These are phyloP conservation scores for Crucibulum laeve DNA, from an alignment of 768 basidiomycete species.

Conservation along the genomic window DNA sequence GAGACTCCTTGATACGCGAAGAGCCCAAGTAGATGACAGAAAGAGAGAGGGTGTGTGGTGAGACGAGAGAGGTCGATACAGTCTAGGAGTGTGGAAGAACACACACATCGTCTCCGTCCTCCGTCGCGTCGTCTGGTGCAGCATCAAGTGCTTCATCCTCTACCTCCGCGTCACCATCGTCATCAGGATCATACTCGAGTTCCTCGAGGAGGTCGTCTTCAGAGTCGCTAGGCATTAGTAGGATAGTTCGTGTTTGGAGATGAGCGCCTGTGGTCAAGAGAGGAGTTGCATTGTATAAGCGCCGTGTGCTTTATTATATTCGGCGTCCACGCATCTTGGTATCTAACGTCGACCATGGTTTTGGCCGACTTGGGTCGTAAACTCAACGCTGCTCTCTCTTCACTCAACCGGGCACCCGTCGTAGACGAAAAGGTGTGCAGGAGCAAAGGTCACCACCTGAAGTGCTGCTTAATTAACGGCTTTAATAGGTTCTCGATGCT, in stretches of 20 bases:
- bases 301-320: not conserved
- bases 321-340: not conserved
- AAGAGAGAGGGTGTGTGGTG: constrained; percentile 5
- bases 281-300: not conserved
- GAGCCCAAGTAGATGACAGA: too few relatives aligned
- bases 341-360: constrained; percentile 59
- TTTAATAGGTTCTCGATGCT: constrained; percentile 79
- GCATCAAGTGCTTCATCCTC: constrained; percentile 47
- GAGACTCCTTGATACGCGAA: constrained; percentile 60
- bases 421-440: constrained; percentile 84
- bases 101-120: constrained; percentile 67
- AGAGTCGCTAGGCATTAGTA: constrained; percentile 45
- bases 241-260: constrained; percentile 17
- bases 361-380: constrained; percentile 91
- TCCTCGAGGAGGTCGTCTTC: constrained; percentile 63
- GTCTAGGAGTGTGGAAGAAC: constrained; percentile 6
- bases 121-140: constrained; percentile 56
- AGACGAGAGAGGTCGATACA: constrained; percentile 4
- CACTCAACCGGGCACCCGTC: constrained; percentile 79
- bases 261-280: not conserved
- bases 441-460: not conserved
- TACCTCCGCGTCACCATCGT: constrained; percentile 52
- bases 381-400: constrained; percentile 90
- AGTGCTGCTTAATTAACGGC: constrained; percentile 2
- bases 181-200: constrained; percentile 41